These are phyloP conservation scores for Pseudogymnoascus sp. DNA, from an alignment of 2,329 filamentous ascomycete genomes.

Conservation along the genomic window DNA sequence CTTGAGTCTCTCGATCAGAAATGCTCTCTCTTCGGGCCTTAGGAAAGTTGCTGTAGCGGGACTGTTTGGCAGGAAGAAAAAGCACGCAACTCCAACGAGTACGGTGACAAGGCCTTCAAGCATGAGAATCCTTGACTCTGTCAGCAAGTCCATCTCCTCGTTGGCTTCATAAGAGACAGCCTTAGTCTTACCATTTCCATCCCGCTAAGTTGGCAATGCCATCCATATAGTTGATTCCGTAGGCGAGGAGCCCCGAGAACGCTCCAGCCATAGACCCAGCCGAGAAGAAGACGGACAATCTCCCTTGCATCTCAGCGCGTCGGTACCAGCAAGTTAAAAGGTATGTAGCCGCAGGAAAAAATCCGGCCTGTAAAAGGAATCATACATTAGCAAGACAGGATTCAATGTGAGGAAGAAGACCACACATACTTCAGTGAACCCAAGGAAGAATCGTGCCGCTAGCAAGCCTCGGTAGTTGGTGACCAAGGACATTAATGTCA, in stretches of 20 bases:
- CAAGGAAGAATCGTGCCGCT: conserved; percentile 56
- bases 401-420: background rate
- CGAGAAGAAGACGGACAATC: background rate
- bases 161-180: background rate
- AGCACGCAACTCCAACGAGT: conserved; percentile 32
- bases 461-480: conserved; percentile 52
- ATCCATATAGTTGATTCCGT: background rate
- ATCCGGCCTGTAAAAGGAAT: conserved; percentile 8
- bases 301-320: background rate
- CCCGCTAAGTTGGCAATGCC: background rate
- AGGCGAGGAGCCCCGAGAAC: background rate
- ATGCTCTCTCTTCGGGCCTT: conserved; percentile 55
- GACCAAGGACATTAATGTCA: conserved; percentile 53
- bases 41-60: conserved; percentile 67
- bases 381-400: background rate
- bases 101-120: conserved; percentile 29
- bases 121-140: conserved; percentile 27
- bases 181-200: background rate
- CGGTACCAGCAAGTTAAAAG: conserved; percentile 14
- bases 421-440: conserved; percentile 33
- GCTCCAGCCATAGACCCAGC: background rate
- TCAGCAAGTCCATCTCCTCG: background rate
- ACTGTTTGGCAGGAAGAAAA: conserved; percentile 60
- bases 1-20: conserved; percentile 60
- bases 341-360: conserved; percentile 13